Evolutionary conservation across 768 basidiomycete species (phyloP).

Genomic region (Termitomyces sp.): DNA sequence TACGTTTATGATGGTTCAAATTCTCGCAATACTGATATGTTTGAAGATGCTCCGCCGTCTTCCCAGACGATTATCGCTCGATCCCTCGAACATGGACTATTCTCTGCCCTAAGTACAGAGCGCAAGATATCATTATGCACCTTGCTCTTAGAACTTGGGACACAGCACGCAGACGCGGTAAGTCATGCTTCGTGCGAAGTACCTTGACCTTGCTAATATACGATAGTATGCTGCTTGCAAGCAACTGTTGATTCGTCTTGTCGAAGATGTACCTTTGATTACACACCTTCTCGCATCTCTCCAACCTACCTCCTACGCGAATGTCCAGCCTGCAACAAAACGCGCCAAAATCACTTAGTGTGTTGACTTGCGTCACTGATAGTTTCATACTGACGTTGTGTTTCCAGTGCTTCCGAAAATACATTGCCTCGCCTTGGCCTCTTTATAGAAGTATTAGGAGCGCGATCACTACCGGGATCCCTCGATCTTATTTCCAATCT

Average conservation of each 20-base stretch:
- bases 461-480: slow-evolving; percentile 64
- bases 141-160: slow-evolving; percentile 52
- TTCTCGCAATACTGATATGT: not conserved
- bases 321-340: slow-evolving; percentile 54
- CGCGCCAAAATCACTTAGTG: slow-evolving; percentile 61
- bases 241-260: slow-evolving; percentile 42
- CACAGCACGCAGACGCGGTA: slow-evolving; percentile 47
- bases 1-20: slow-evolving; percentile 21
- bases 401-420: slow-evolving; percentile 30
- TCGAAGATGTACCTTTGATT: slow-evolving; percentile 52
- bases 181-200: slow-evolving; percentile 15
- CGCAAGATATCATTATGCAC: slow-evolving; percentile 55
- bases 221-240: slow-evolving; percentile 45
- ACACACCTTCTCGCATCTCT: slow-evolving; percentile 47
- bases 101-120: slow-evolving; percentile 46
- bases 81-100: slow-evolving; percentile 54
- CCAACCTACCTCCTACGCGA: slow-evolving; percentile 40
- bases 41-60: slow-evolving; percentile 36
- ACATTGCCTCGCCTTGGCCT: slow-evolving; percentile 48
- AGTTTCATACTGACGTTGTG: not conserved
- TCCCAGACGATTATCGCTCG: slow-evolving; percentile 39
- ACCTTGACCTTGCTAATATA: not conserved
- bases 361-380: slow-evolving; percentile 16
- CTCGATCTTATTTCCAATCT: slow-evolving; percentile 68
- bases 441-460: slow-evolving; percentile 67